phyloP scores from a whole-genome alignment of 306 rosid species.

The peach (Prunus persica) region Prunus_persica_NCBIv2 NC_034014.1:16713001-16713500 shows the following conservation, averaged over 20 bases:
- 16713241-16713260: not conserved
- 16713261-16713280: not conserved
- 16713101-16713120: slow-evolving; percentile 29
- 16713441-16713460: not conserved
- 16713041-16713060: slow-evolving; percentile 32
- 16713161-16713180: slow-evolving; percentile 70
- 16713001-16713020: slow-evolving; percentile 48
- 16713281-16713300: not conserved
- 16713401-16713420: not conserved
- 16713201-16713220: not conserved
- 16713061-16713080: slow-evolving; percentile 39
- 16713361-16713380: not conserved
- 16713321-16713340: not conserved
- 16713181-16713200: not conserved
- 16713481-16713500: too few species aligned
- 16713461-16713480: not conserved
- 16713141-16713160: slow-evolving; percentile 84
- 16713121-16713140: slow-evolving; percentile 83
- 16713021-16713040: slow-evolving; percentile 44
- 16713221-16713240: not conserved
- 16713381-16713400: not conserved
- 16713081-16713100: slow-evolving; percentile 1
- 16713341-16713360: not conserved
- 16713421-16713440: not conserved
- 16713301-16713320: not conserved